Conservation (phyloP, 495 filamentous ascomycete genomes). For the Neurospora africana region DNA sequence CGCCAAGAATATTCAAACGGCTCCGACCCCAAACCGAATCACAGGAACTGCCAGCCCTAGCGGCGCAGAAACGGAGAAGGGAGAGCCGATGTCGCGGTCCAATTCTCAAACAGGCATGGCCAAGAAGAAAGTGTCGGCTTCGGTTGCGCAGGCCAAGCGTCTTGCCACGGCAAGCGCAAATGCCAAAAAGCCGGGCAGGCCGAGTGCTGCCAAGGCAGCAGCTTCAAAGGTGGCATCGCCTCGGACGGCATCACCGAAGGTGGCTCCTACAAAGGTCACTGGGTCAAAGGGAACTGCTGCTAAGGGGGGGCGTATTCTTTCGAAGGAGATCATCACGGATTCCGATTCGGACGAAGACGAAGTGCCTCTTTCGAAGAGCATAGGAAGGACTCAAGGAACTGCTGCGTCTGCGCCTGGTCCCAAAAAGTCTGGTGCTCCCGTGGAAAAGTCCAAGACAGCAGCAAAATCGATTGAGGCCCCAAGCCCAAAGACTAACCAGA, state of each 20-base stretch:
- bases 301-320: constrained; percentile 25
- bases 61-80: constrained; percentile 44
- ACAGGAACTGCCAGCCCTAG: constrained; percentile 44
- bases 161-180: constrained; percentile 31
- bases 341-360: constrained; percentile 61
- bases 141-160: constrained; percentile 53
- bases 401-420: constrained; percentile 13
- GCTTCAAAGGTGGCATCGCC: constrained; percentile 9
- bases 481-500: constrained; percentile 9
- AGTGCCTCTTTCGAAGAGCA: constrained; percentile 24
- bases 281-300: constrained; percentile 12
- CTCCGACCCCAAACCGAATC: constrained; percentile 48
- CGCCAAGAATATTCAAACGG: constrained; percentile 41
- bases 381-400: constrained; percentile 23
- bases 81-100: constrained; percentile 43
- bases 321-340: constrained; percentile 63
- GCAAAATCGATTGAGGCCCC: constrained; percentile 24
- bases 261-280: constrained; percentile 17
- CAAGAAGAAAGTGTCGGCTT: constrained; percentile 52
- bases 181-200: constrained; percentile 8
- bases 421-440: constrained; percentile 27
- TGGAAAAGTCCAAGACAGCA: constrained; percentile 8
- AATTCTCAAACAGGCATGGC: constrained; percentile 36
- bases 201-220: neutral
- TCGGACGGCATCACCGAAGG: constrained; percentile 23